Evolutionary conservation across 345 rosid species (phyloP).

Genomic region (Geranium brycei): DNA sequence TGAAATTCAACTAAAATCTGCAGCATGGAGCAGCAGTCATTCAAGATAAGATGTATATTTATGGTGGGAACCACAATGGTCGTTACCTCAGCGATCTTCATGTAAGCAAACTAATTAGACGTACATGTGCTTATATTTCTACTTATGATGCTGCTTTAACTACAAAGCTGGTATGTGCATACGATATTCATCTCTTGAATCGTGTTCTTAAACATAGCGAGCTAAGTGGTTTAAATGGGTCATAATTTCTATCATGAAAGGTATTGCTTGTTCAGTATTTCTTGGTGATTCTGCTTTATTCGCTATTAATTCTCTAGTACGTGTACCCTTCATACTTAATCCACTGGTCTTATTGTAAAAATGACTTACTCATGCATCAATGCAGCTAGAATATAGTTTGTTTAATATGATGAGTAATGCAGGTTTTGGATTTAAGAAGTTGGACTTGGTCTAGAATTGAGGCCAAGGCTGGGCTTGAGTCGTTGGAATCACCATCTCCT

Average conservation of each 20-base stretch:
- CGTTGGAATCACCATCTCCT: constrained; percentile 39
- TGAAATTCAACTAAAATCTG: constrained; percentile 11
- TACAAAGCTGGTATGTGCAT: neutral
- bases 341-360: neutral
- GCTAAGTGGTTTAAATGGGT: neutral
- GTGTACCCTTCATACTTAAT: neutral
- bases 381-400: constrained; percentile 4
- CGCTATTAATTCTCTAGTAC: neutral
- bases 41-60: constrained; percentile 86
- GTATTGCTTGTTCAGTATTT: neutral
- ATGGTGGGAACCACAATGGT: constrained; percentile 97
- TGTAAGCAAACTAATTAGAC: constrained; percentile 39
- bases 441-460: constrained; percentile 95
- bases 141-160: neutral
- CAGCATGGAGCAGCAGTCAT: constrained; percentile 93
- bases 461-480: constrained; percentile 43
- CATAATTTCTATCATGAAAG: neutral
- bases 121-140: neutral
- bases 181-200: neutral
- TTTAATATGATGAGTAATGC: constrained; percentile 22
- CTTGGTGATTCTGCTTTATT: neutral
- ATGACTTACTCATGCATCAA: neutral
- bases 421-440: constrained; percentile 90
- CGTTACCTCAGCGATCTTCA: constrained; percentile 92
- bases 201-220: neutral